Conservation (phyloP, 2,329 filamentous ascomycete genomes). For the Calonectria crousiana region DNA sequence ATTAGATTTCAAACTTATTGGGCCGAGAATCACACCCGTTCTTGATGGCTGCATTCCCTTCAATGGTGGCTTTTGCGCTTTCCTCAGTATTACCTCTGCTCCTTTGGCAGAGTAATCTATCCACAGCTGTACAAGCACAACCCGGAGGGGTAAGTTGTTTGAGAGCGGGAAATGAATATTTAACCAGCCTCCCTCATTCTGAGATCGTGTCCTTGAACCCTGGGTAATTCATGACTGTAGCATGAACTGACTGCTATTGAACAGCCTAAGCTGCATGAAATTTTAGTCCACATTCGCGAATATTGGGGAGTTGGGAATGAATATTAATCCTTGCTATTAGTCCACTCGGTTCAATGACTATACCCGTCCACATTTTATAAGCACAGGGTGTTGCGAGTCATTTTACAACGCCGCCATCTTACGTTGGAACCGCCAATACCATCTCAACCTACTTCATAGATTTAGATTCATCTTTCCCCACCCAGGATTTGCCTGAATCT, state of each 20-base stretch:
- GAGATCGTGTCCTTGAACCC: too few relatives aligned
- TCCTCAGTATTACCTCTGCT: neutral
- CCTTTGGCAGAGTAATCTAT: neutral
- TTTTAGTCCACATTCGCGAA: neutral
- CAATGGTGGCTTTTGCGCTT: neutral
- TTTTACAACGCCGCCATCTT: neutral
- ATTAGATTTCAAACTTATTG: neutral
- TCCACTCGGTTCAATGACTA: neutral
- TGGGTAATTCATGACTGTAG: neutral
- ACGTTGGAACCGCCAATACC: neutral
- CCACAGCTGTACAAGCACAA: neutral
- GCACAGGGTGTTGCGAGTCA: neutral
- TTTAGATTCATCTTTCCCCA: neutral
- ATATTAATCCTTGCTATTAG: neutral
- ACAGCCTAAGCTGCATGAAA: neutral
- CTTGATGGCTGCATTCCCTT: neutral
- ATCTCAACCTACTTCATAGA: neutral
- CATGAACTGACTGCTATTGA: too few relatives aligned
- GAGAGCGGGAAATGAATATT: neutral
- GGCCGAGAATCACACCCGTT: neutral
- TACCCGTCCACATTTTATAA: neutral
- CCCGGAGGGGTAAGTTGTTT: neutral
- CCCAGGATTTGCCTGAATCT: neutral
- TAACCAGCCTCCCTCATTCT: neutral
- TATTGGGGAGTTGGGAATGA: neutral